Base-by-base conservation (phyloP, 371 early-diverging fungal genomes). In the Mortierella sp. region DNA sequence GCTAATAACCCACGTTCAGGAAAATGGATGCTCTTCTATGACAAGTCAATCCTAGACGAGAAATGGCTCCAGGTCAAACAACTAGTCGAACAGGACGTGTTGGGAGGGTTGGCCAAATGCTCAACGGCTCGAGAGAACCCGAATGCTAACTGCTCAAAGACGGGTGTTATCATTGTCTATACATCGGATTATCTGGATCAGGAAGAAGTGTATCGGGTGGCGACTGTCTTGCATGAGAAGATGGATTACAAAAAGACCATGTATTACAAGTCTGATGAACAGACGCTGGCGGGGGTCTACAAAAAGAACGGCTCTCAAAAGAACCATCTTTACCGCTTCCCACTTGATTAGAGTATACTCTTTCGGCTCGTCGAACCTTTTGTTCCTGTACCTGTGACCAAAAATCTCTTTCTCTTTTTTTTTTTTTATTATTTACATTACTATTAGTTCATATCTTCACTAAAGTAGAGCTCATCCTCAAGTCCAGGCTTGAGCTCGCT, bases 11-110 rank as follows among this genome's bases (percentile, higher is more conserved):
- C 56, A 14, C 63, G 64, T 23, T 21, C 59, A 52, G 74, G 69
- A 7, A 74, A 74, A 64, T 74, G 69, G 74, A 74, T 68, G 74
- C 18, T 74, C 15, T 74, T 74, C 18, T 74, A 74, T 26, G 62
- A 63, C 51, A 68, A 68, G 30, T 61, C 74, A 0, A 37, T 68
- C 51, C 65, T 74, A 3, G 74, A 74, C 48, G 68, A 68, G 28
- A 74, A 74, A 47, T 74, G 69, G 74, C 53, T 50, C 15, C 23
- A 14, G 9, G 65, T 68, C 11, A 68, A 68, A 53, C 7, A 4
- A 1, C 55, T 74, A 9, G 45, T 61, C 11, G 74, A 74, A 47
- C 60, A 68, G 21, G 69, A 62, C 48, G 0, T 45, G 23, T 21
- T 74, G 47, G 69, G 74, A 21, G 62, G 55, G 7, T 15, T 29